Percentiles rank a stretch among this genome's conserved stretches.
Evolutionary conservation across 371 early-diverging fungal species (phyloP).

Genomic region (Zancudomyces culisetae): DNA sequence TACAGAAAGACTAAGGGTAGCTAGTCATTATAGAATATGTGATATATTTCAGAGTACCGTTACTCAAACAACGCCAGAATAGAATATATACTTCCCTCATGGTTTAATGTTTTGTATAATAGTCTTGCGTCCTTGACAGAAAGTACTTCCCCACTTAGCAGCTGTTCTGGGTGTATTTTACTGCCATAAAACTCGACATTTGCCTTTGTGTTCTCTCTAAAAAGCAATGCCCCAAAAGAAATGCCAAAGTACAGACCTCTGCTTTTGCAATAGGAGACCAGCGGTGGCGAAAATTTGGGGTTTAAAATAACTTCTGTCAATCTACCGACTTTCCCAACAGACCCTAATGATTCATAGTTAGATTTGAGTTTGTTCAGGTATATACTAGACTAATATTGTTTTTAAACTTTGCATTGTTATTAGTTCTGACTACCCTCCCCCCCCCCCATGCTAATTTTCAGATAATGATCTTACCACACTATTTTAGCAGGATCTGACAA

Average conservation of each 20-base stretch:
- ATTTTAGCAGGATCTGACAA: too few relatives aligned
- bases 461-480: too few relatives aligned
- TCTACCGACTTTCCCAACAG: not conserved
- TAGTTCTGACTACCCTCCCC: too few relatives aligned
- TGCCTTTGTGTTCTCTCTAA: not conserved
- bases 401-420: too few relatives aligned
- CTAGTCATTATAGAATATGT: too few relatives aligned
- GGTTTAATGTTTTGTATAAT: not conserved
- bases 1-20: too few relatives aligned
- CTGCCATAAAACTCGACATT: not conserved
- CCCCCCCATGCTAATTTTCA: too few relatives aligned
- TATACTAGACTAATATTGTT: too few relatives aligned
- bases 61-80: too few relatives aligned
- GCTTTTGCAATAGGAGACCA: not conserved
- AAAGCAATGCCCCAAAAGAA: not conserved
- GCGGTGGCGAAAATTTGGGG: not conserved
- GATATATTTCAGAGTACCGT: too few relatives aligned
- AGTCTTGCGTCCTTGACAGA: not conserved
- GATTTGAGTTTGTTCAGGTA: too few relatives aligned
- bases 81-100: not conserved
- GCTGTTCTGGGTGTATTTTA: not conserved
- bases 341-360: too few relatives aligned
- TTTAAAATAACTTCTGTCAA: not conserved
- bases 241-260: not conserved
- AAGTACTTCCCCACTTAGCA: not conserved